Evolutionary conservation across 306 rosid genomes (phyloP).

Genomic region (Astragalus membranaceus): DNA sequence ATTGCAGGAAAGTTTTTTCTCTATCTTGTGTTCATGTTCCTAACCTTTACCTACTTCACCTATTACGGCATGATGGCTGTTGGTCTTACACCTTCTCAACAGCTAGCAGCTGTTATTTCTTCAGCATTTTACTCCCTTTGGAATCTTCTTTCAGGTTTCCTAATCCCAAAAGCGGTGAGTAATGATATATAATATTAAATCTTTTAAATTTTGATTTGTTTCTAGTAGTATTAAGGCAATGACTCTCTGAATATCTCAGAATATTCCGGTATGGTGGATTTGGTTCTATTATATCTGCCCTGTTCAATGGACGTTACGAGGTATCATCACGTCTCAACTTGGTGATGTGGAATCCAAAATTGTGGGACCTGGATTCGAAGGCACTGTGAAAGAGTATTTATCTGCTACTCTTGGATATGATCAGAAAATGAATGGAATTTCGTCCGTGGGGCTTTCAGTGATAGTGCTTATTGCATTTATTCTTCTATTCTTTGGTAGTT

Average conservation of each 20-base stretch:
- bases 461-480: slow-evolving; percentile 51
- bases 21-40: slow-evolving; percentile 81
- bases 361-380: slow-evolving; percentile 62
- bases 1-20: slow-evolving; percentile 71
- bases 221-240: background rate
- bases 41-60: slow-evolving; percentile 92
- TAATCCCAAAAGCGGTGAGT: slow-evolving; percentile 79
- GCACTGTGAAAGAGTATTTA: slow-evolving; percentile 65
- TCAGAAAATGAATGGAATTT: slow-evolving; percentile 40
- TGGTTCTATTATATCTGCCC: slow-evolving; percentile 94
- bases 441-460: slow-evolving; percentile 39
- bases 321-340: slow-evolving; percentile 79
- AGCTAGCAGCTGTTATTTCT: slow-evolving; percentile 74
- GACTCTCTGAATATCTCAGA: slow-evolving; percentile 28
- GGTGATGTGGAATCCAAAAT: slow-evolving; percentile 65
- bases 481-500: slow-evolving; percentile 54
- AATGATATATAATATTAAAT: background rate
- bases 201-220: background rate
- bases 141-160: slow-evolving; percentile 97
- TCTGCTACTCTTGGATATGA: slow-evolving; percentile 50
- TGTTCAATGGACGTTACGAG: slow-evolving; percentile 83
- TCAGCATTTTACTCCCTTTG: slow-evolving; percentile 93
- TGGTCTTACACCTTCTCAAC: slow-evolving; percentile 80
- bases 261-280: slow-evolving; percentile 81
- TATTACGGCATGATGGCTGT: slow-evolving; percentile 94